Evolutionary conservation across 371 early-diverging fungal species (phyloP).

Genomic region (Mucor sp.): DNA sequence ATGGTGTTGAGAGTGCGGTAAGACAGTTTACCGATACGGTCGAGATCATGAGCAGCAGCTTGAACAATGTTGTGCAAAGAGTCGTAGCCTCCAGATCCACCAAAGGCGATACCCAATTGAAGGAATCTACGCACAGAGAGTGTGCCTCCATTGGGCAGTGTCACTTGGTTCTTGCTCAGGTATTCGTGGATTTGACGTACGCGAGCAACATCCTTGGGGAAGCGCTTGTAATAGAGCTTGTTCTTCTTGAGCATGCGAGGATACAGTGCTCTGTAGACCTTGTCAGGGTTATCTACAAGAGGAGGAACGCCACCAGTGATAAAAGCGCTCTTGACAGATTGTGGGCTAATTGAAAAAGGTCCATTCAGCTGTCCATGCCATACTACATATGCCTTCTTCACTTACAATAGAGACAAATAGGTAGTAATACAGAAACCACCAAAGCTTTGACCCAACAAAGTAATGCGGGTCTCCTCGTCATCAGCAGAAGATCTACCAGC

Average conservation of each 20-base stretch:
- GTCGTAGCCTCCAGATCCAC: conserved; percentile 70
- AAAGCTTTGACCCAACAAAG: conserved; percentile 72
- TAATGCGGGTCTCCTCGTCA: conserved; percentile 30
- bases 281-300: conserved; percentile 60
- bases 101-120: conserved; percentile 72
- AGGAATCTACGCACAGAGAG: conserved; percentile 73
- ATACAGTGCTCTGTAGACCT: conserved; percentile 66
- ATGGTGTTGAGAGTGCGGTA: conserved; percentile 52
- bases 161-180: conserved; percentile 47
- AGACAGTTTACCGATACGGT: conserved; percentile 49
- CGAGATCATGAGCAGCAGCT: conserved; percentile 54
- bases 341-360: conserved; percentile 41
- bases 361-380: background rate
- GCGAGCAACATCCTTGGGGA: conserved; percentile 63
- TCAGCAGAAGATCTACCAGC: conserved; percentile 19
- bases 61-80: conserved; percentile 60
- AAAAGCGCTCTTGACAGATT: conserved; percentile 65
- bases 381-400: background rate
- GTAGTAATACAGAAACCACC: conserved; percentile 78
- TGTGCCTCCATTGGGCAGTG: conserved; percentile 66
- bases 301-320: conserved; percentile 82
- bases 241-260: conserved; percentile 64
- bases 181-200: conserved; percentile 62
- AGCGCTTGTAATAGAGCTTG: conserved; percentile 66
- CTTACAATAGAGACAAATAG: conserved; percentile 72